Conservation (phyloP, 805 yeast species). For the Candida hungchunana region DNA sequence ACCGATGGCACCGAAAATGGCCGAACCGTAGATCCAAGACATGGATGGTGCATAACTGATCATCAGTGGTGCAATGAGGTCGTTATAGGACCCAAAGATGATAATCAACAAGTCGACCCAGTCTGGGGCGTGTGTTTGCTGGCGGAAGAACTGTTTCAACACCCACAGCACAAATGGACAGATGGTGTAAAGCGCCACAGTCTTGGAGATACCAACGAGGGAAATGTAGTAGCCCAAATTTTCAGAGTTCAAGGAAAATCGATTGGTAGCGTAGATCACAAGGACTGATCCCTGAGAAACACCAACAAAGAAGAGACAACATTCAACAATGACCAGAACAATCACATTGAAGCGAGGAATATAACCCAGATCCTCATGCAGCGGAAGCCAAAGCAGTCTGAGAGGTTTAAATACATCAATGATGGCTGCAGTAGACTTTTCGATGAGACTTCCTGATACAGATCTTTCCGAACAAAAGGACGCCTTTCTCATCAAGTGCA, state of each 20-base stretch:
- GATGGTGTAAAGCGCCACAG: slow-evolving; percentile 43
- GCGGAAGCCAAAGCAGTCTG: slow-evolving; percentile 49
- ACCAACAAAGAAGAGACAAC: slow-evolving; percentile 36
- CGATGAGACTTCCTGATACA: background rate
- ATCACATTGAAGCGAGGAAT: slow-evolving; percentile 45
- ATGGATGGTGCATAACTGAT: slow-evolving; percentile 30
- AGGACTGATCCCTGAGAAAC: slow-evolving; percentile 39
- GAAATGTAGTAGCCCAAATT: slow-evolving; percentile 56
- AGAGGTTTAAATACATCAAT: slow-evolving; percentile 37
- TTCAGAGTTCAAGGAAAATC: slow-evolving; percentile 49
- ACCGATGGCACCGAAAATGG: slow-evolving; percentile 34
- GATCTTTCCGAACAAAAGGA: slow-evolving; percentile 29
- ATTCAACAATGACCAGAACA: slow-evolving; percentile 44
- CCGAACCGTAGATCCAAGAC: slow-evolving; percentile 5
- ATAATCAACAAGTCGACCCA: slow-evolving; percentile 41
- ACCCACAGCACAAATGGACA: slow-evolving; percentile 45
- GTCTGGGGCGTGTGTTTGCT: slow-evolving; percentile 45
- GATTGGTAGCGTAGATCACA: slow-evolving; percentile 49
- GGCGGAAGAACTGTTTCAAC: slow-evolving; percentile 33
- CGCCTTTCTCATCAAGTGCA: slow-evolving; percentile 27
- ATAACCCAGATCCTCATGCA: slow-evolving; percentile 27
- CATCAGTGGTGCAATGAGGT: slow-evolving; percentile 35
- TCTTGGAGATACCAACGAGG: slow-evolving; percentile 43
- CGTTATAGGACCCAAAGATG: slow-evolving; percentile 30
- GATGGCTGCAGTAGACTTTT: slow-evolving; percentile 1